Percentiles rank a stretch among this genome's conserved stretches.
Conservation (phyloP, 768 basidiomycete genomes). For the Boletellus sp. region DNA sequence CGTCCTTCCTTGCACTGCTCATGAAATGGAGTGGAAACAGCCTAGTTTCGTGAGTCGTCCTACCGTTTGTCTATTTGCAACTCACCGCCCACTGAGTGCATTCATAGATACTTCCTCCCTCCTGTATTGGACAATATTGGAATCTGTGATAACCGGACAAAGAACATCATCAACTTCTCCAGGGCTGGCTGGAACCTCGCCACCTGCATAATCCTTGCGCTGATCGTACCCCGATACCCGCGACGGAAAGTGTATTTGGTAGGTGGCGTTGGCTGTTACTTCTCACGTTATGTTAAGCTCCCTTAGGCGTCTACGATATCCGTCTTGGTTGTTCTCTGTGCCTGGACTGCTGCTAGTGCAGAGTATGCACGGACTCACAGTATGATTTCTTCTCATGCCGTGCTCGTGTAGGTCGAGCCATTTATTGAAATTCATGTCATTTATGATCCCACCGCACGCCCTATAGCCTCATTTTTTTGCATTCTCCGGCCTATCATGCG, state of each 20-base stretch:
- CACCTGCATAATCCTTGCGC: background rate
- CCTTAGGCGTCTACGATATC: constrained; percentile 8
- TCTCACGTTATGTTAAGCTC: background rate
- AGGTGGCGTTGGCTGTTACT: background rate
- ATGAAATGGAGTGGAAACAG: constrained; percentile 10
- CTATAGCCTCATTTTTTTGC: constrained; percentile 10
- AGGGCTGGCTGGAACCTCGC: constrained; percentile 5
- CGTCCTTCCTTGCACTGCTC: constrained; percentile 7
- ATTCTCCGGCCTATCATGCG: background rate
- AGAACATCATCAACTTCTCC: constrained; percentile 13
- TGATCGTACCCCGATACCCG: constrained; percentile 3
- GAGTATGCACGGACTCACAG: constrained; percentile 9
- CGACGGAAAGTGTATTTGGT: constrained; percentile 11
- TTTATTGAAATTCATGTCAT: background rate
- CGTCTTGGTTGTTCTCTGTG: constrained; percentile 10
- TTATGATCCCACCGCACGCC: background rate
- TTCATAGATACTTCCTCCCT: constrained; percentile 9
- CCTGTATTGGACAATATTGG: constrained; percentile 15
- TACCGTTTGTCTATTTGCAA: no score
- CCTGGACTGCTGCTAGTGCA: constrained; percentile 17
- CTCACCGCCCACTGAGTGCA: background rate
- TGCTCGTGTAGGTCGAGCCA: constrained; percentile 6
- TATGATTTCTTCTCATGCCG: constrained; percentile 2
- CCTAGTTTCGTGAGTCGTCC: constrained; percentile 6
- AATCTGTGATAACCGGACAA: constrained; percentile 13